phyloP scores from a whole-genome alignment of 805 yeast species.

The Candida pini region DNA sequence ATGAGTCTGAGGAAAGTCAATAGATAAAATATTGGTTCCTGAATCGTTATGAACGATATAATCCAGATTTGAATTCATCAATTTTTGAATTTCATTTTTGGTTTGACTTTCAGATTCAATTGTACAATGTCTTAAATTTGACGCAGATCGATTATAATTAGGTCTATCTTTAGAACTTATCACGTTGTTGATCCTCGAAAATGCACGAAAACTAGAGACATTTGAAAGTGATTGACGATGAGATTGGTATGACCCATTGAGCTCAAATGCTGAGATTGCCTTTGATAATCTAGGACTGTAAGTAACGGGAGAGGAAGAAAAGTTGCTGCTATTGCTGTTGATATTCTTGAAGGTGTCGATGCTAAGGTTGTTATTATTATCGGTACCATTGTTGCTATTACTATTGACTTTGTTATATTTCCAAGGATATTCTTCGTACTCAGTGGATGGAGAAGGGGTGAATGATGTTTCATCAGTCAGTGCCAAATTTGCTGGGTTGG shows the following conservation, averaged over 20 bases:
- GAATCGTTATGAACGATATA: slow-evolving; percentile 1
- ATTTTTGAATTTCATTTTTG: slow-evolving; percentile 7
- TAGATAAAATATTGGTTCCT: slow-evolving; percentile 2
- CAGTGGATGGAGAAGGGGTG: slow-evolving; percentile 24
- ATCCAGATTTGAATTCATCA: slow-evolving; percentile 11
- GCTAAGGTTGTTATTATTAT: slow-evolving; percentile 6
- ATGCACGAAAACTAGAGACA: slow-evolving; percentile 3
- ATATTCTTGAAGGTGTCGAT: slow-evolving; percentile 5
- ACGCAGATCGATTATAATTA: slow-evolving; percentile 8
- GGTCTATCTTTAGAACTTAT: slow-evolving; percentile 6
- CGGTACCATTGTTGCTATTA: slow-evolving; percentile 5
- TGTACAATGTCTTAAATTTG: slow-evolving; percentile 4
- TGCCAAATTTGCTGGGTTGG: neutral
- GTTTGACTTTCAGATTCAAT: slow-evolving; percentile 4
- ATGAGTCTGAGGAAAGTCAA: slow-evolving; percentile 1
- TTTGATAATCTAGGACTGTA: too few species aligned
- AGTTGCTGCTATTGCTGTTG: slow-evolving; percentile 2
- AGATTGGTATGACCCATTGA: neutral
- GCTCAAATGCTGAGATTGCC: too few species aligned
- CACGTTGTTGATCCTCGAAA: slow-evolving; percentile 2
- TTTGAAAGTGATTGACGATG: slow-evolving; percentile 8
- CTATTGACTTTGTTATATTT: slow-evolving; percentile 3
- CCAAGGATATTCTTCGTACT: slow-evolving; percentile 27
- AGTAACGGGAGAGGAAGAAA: too few species aligned
- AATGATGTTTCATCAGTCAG: slow-evolving; percentile 1